Base-by-base conservation (phyloP, 768 basidiomycete genomes). In the Strobilomyces confusus region DNA sequence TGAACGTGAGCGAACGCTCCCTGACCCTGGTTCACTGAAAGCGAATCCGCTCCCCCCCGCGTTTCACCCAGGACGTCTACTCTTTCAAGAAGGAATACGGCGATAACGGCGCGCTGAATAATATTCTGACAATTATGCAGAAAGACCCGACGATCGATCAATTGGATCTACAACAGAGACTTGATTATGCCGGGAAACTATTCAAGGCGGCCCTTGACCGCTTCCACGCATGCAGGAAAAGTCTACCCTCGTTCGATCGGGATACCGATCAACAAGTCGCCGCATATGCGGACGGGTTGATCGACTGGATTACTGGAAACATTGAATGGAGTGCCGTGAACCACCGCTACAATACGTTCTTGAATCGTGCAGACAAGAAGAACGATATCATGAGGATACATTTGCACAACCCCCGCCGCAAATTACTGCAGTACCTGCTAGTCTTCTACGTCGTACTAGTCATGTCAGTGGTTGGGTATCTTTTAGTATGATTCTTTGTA, bases 81-180 rank as follows among this genome's bases (percentile, higher is more conserved):
- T 68, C 67, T 14, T 68, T 64, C 56, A 68, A 68, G 54, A 68
- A 68, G 50, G 67, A 68, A 42, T 50, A 43, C 17, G 58, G 57
- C 19, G 64, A 68, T 14, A 64, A 68, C 19, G 66, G 66, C 1
- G 67, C 64, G 11, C 33, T 61, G 48, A 68, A 66, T 45, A 68
- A 68, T 25, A 56, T 68, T 46, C 36, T 68, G 47, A 68, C 59
- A 2, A 57, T 68, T 36, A 64, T 68, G 43, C 47, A 57, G 17
- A 61, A 64, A 42, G 66, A 68, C 33, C 67, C 58, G 1, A 46
- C 44, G 36, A 60, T 64, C 15, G 30, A 32, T 13, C 67, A 66
- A 42, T 41, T 68, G 37, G 57, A 64, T 43, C 52, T 66, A 12
- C 67, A 68, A 26, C 54, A 51, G 44, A 63, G 60, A 41, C 56